Base-by-base conservation (phyloP, 179 eudicot species). In the Drosera spatulata region DNA sequence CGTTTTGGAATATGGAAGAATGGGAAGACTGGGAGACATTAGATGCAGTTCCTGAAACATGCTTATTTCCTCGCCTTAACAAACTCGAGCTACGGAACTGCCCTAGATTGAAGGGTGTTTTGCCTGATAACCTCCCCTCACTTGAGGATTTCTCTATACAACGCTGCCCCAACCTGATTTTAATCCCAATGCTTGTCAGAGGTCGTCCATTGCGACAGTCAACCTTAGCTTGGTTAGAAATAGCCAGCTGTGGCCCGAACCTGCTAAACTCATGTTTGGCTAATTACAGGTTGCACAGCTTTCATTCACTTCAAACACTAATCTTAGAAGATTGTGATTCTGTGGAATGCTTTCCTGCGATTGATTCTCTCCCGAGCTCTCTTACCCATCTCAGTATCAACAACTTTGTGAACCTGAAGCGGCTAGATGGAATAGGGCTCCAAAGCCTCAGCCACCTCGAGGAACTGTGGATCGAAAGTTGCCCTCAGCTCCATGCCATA, bases 401-500 rank as follows among this genome's bases (percentile, higher is more conserved):
- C 48, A 45, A 9, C 48, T 55, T 62, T 13, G 38, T 11, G 45
- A 69, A 45, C 9, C 48, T 4, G 48, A 45, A 5, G 48, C 9
- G 5, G 5, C 48, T 9, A 9, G 48, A 45, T 9, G 48, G 5
- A 45, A 9, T 4, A 9, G 48, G 6, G 6, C 48, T 45, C 9
- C 48, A 45, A 45, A 45, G 39, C 49, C 69, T 63, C 53, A 53
- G 53, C 56, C 61, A 70, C 54, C 70, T 75, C 53, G 14, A 45
- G 47, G 2, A 39, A 0, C 58, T 75, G 42, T 0, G 0, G 5
- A 65, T 71, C 33, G 0, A 0, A 0, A 0, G 6, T 0, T 64
- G 76, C 61, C 71, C 63, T n/a, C 44, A 65, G 40, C 63, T 75
- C 2, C 51, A 65, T 41, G 38, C 60, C 38, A 48, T 75, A 61